Conservation (phyloP, 2,329 filamentous ascomycete species). For the Cryphonectria japonica region DNA sequence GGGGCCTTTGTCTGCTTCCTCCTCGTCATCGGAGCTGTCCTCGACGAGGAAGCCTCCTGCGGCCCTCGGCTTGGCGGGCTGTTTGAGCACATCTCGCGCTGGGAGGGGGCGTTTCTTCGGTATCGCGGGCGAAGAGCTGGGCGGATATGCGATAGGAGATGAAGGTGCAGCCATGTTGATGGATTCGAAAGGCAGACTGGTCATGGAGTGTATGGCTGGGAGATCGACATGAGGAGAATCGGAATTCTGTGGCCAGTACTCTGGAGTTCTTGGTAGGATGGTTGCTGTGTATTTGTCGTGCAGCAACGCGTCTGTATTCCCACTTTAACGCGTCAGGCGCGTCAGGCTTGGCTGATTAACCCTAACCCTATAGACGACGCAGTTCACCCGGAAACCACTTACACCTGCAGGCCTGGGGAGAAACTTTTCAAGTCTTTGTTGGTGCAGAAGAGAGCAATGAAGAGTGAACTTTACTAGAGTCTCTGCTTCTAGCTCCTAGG, state of each 20-base stretch:
- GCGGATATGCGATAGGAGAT: constrained; percentile 35
- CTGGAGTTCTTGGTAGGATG: background rate
- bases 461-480: background rate
- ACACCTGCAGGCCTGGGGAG: background rate
- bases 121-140: constrained; percentile 37
- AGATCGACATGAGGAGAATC: background rate
- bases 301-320: constrained; percentile 24
- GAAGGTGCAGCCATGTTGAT: constrained; percentile 34
- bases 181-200: background rate
- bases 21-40: constrained; percentile 46
- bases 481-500: background rate
- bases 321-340: constrained; percentile 26
- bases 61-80: constrained; percentile 39
- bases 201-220: background rate
- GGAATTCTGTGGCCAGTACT: background rate
- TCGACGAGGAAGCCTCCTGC: constrained; percentile 50
- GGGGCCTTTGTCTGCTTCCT: constrained; percentile 41
- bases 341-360: constrained; percentile 3
- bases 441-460: background rate
- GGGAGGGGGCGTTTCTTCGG: constrained; percentile 43
- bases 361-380: constrained; percentile 23
- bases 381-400: background rate
- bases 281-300: constrained; percentile 9
- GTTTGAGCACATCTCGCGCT: constrained; percentile 37
- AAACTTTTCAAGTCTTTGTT: background rate